phyloP scores from a whole-genome alignment of 306 rosid genomes.

The Senna tora region DNA sequence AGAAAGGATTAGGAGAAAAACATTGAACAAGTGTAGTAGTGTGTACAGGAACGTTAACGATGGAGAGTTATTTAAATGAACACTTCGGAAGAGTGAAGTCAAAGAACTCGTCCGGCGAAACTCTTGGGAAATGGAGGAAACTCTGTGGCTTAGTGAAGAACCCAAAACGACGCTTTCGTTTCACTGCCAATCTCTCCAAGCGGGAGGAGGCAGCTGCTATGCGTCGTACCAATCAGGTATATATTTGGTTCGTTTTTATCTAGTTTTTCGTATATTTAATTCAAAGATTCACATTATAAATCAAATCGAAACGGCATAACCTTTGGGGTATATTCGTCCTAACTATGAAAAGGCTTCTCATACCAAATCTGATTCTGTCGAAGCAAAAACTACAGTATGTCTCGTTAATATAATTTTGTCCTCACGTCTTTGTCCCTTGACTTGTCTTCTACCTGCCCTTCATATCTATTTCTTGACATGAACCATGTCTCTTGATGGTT shows the following conservation, averaged over 20 bases:
- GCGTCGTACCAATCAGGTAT: conserved; percentile 80
- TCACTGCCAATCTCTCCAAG: conserved; percentile 83
- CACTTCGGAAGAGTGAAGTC: conserved; percentile 65
- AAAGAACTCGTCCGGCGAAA: conserved; percentile 71
- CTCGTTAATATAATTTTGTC: background rate
- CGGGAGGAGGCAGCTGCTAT: conserved; percentile 75
- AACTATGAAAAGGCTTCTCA: background rate
- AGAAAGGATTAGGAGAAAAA: background rate
- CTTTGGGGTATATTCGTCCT: background rate
- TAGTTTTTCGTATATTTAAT: too few relatives aligned
- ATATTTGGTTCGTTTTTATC: too few relatives aligned
- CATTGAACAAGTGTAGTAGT: too few relatives aligned
- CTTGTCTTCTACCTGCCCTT: background rate
- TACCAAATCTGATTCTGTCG: background rate
- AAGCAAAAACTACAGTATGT: background rate
- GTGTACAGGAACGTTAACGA: background rate
- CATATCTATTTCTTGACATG: background rate
- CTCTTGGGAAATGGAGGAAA: conserved; percentile 75
- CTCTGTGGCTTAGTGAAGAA: conserved; percentile 70
- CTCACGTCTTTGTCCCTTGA: background rate
- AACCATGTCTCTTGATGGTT: background rate
- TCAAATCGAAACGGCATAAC: background rate
- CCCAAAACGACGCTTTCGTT: conserved; percentile 80
- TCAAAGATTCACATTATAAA: too few relatives aligned
- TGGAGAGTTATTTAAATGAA: conserved; percentile 68